Conservation (phyloP, 768 basidiomycete genomes). For the Hygrophorus russula region DNA sequence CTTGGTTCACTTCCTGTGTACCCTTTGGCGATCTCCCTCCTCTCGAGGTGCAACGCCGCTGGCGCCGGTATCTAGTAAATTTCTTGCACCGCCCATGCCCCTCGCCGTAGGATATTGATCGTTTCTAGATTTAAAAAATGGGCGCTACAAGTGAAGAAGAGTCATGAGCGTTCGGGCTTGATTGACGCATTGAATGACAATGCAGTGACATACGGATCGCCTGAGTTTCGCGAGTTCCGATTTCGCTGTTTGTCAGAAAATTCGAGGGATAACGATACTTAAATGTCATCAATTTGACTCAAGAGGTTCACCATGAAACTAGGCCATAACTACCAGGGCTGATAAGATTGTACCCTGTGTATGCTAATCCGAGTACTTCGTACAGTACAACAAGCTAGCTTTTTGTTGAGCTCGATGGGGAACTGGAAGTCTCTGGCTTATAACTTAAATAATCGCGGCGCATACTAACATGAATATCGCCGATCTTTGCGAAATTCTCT, state of each 20-base stretch:
- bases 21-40: slow-evolving; percentile 77
- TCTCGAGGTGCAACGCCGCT: slow-evolving; percentile 81
- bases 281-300: slow-evolving; percentile 18
- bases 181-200: slow-evolving; percentile 3
- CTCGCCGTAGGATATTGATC: slow-evolving; percentile 67
- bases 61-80: slow-evolving; percentile 84
- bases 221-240: slow-evolving; percentile 62
- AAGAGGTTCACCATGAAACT: too few species aligned
- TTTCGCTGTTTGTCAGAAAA: slow-evolving; percentile 52
- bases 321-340: too few species aligned
- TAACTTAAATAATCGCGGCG: too few species aligned
- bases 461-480: too few species aligned
- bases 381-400: too few species aligned
- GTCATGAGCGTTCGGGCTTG: neutral
- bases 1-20: slow-evolving; percentile 48
- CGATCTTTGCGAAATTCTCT: too few species aligned
- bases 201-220: slow-evolving; percentile 33
- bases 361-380: too few species aligned
- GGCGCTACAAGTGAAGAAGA: slow-evolving; percentile 26
- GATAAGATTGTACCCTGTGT: too few species aligned
- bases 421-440: too few species aligned
- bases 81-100: slow-evolving; percentile 75
- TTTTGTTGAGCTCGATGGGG: too few species aligned
- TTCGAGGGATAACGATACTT: slow-evolving; percentile 17
- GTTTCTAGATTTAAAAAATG: slow-evolving; percentile 62